Evolutionary conservation across 768 basidiomycete species (phyloP).

Genomic region (Calocybe gangraenosa): DNA sequence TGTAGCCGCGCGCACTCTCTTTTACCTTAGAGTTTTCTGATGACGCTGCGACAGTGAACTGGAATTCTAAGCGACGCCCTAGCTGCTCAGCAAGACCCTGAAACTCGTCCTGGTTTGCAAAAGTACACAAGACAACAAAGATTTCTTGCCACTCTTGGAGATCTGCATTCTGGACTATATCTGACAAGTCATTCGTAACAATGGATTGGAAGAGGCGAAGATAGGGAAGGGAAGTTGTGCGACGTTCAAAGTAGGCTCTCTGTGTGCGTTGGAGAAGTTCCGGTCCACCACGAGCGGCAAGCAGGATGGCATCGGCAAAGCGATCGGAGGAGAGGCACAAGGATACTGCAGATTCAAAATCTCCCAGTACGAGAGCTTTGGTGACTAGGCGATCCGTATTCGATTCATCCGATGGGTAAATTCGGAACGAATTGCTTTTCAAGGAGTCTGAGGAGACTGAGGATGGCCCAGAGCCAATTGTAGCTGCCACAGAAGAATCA

Average conservation of each 20-base stretch:
- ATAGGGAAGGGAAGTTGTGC: slow-evolving; percentile 74
- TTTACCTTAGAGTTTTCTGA: slow-evolving; percentile 41
- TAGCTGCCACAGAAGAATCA: slow-evolving; percentile 93
- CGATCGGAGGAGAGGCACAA: slow-evolving; percentile 86
- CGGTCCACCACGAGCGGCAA: slow-evolving; percentile 87
- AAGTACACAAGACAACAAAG: slow-evolving; percentile 95
- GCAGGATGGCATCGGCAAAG: slow-evolving; percentile 91
- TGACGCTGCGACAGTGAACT: slow-evolving; percentile 55
- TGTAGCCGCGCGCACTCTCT: slow-evolving; percentile 44
- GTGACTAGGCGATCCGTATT: slow-evolving; percentile 88
- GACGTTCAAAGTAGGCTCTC: slow-evolving; percentile 87
- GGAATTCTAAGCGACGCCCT: slow-evolving; percentile 86
- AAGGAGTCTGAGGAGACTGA: slow-evolving; percentile 70
- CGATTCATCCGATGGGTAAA: slow-evolving; percentile 84
- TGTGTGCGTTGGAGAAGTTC: slow-evolving; percentile 86
- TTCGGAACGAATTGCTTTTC: slow-evolving; percentile 83
- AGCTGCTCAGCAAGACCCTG: slow-evolving; percentile 86
- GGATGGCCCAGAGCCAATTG: slow-evolving; percentile 86
- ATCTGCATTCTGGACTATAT: slow-evolving; percentile 96
- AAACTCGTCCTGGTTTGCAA: slow-evolving; percentile 83
- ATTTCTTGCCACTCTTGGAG: slow-evolving; percentile 94
- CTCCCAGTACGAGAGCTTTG: slow-evolving; percentile 92
- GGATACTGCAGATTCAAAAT: slow-evolving; percentile 89
- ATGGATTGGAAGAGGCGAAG: slow-evolving; percentile 94
- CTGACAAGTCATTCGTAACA: slow-evolving; percentile 85